Conservation (phyloP, 257 asterid species). For the Lycium barbarum region DNA sequence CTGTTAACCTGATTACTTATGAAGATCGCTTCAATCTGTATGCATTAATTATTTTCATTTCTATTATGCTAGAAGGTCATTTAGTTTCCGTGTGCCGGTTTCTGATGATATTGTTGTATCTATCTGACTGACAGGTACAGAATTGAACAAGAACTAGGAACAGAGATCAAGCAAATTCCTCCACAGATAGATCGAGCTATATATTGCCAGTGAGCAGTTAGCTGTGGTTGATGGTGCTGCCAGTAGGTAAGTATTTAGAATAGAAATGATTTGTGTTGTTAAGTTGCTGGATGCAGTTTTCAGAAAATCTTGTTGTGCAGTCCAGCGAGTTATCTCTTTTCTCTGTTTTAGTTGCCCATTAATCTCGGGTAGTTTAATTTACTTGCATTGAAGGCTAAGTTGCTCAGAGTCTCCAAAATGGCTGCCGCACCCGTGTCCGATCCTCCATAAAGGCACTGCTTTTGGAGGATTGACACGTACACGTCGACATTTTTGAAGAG, state of each 20-base stretch:
- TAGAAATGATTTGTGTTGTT: neutral
- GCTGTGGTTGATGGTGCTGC: conserved; percentile 31
- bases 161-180: conserved; percentile 90
- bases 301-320: neutral
- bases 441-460: no score
- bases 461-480: no score
- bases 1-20: conserved; percentile 84
- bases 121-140: conserved; percentile 60
- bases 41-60: conserved; percentile 32
- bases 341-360: neutral
- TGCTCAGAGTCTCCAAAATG: no score
- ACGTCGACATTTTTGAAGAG: no score
- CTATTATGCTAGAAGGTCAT: conserved; percentile 11
- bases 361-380: neutral
- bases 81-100: neutral
- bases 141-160: conserved; percentile 92
- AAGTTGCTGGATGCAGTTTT: neutral
- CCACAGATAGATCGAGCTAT: conserved; percentile 84
- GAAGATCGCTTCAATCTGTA: conserved; percentile 92
- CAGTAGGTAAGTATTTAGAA: conserved; percentile 42
- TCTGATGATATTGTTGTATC: conserved; percentile 19
- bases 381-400: neutral
- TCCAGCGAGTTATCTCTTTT: neutral
- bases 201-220: conserved; percentile 64
- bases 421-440: no score